Evolutionary conservation across 306 rosid species (phyloP).

Genomic region (Cucurbita moschata): DNA sequence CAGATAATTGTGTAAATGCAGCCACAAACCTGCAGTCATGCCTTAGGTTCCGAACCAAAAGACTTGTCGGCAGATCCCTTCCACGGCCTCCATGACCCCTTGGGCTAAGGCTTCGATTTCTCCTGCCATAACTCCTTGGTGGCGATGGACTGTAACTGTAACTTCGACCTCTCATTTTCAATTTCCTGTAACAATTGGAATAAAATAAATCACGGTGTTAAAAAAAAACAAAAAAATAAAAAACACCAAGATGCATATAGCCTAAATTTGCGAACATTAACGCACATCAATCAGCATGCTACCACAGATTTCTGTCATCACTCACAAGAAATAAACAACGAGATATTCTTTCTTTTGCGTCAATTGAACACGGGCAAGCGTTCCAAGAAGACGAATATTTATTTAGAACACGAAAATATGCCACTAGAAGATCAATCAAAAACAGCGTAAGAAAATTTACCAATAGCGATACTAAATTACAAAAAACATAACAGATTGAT

Average conservation of each 20-base stretch:
- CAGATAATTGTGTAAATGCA: neutral
- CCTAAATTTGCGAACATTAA: neutral
- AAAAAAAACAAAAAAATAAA: neutral
- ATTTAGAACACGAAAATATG: neutral
- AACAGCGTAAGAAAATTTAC: neutral
- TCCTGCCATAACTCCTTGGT: constrained; percentile 42
- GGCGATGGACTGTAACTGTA: constrained; percentile 74
- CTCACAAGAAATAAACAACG: neutral
- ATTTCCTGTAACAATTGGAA: neutral
- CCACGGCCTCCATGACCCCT: constrained; percentile 36
- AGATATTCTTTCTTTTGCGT: neutral
- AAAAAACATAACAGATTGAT: neutral
- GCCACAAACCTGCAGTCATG: constrained; percentile 50
- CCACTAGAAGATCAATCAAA: neutral
- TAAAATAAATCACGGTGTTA: neutral
- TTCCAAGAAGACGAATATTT: neutral
- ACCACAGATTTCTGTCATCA: neutral
- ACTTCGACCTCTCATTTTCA: constrained; percentile 68
- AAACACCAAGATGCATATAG: neutral
- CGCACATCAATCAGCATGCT: neutral
- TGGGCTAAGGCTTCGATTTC: constrained; percentile 56
- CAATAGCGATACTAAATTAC: neutral
- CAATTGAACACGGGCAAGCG: neutral
- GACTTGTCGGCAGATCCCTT: constrained; percentile 62
- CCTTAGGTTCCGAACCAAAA: constrained; percentile 67